Percentiles rank a stretch among this genome's conserved stretches.
Evolutionary conservation across 805 yeast species (phyloP).

Genomic region (Cyberlindnera veronae): DNA sequence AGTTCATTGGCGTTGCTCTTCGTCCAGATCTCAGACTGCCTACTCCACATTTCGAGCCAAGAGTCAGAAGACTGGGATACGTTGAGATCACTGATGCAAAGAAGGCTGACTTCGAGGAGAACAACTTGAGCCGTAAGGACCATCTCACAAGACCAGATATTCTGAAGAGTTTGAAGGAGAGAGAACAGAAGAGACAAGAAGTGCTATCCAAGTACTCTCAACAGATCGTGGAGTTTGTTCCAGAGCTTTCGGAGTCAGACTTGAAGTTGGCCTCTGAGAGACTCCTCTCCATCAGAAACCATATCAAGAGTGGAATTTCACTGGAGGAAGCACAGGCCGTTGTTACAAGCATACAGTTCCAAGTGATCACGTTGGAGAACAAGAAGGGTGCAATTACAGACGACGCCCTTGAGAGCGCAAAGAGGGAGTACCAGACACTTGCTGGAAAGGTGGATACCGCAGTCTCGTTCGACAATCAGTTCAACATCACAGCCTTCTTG

Average conservation of each 20-base stretch:
- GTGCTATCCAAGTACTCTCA: slow-evolving; percentile 30
- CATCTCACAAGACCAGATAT: slow-evolving; percentile 52
- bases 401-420: slow-evolving; percentile 31
- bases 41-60: slow-evolving; percentile 87
- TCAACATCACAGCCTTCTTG: slow-evolving; percentile 37
- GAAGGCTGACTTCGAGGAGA: slow-evolving; percentile 56
- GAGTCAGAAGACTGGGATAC: slow-evolving; percentile 80
- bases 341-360: slow-evolving; percentile 49
- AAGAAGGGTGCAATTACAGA: slow-evolving; percentile 21
- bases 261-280: slow-evolving; percentile 44
- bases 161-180: slow-evolving; percentile 35
- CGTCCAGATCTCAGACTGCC: slow-evolving; percentile 64
- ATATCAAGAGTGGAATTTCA: slow-evolving; percentile 55
- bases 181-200: slow-evolving; percentile 38
- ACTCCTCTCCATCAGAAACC: slow-evolving; percentile 50
- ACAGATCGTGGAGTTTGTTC: slow-evolving; percentile 27
- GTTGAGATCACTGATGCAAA: slow-evolving; percentile 46
- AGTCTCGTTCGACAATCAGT: slow-evolving; percentile 46
- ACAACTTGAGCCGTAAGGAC: slow-evolving; percentile 65
- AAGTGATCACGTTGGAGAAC: slow-evolving; percentile 33
- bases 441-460: slow-evolving; percentile 38
- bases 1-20: slow-evolving; percentile 85
- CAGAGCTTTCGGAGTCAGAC: slow-evolving; percentile 31
- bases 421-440: slow-evolving; percentile 32
- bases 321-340: slow-evolving; percentile 55